Evolutionary conservation across 2,329 filamentous ascomycete species (phyloP), one percentile per base, ranked within the genome.

Genomic region (Aspergillus carbonarius): DNA sequence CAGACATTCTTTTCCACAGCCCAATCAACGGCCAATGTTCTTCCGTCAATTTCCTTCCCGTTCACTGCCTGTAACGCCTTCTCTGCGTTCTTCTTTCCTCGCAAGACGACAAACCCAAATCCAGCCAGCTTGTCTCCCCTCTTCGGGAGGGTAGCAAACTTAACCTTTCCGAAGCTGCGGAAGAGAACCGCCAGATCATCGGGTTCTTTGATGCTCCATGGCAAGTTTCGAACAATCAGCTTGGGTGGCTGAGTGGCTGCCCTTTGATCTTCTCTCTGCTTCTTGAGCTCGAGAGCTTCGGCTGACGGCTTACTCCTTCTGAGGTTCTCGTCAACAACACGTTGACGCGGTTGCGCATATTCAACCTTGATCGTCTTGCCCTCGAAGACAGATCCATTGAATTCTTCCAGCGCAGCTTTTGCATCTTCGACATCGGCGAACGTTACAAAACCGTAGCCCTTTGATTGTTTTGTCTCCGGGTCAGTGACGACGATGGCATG

Each of bases 361-460:
- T 99, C 95, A 55, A 98, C 85, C 59, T 87, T 88, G 68, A 99
- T 87, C 63, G 89, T 91, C 67, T 89, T 87, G 18, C 93, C 93
- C 51, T 92, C 85, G 67, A 96, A 85, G 25, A 86, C 79, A 47
- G 89, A 83, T 62, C 91, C 90, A 74, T 96, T 86, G 70, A 97
- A 85, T 73, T 96, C 89, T 58, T 88, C 85, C 71, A 90, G 85
- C 17, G 95, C 96, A 63, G 88, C 85, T 64, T 88, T 81, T 12
- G 93, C 93, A 79, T 99, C 95, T 65, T 97, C 93, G 30, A 90
- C 85, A 72, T 99, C 95, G 67, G 93, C 91, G 70, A 99, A 95
- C 2, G 95, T 98, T 58, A 99, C 93, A 76, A 99, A 99, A 54
- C 95, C 95, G 75, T 92, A 99, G 17, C 95, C 93, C 72, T 91